phyloP scores from a whole-genome alignment of 208 protist species.

The Wallacemonas collosoma region DNA sequence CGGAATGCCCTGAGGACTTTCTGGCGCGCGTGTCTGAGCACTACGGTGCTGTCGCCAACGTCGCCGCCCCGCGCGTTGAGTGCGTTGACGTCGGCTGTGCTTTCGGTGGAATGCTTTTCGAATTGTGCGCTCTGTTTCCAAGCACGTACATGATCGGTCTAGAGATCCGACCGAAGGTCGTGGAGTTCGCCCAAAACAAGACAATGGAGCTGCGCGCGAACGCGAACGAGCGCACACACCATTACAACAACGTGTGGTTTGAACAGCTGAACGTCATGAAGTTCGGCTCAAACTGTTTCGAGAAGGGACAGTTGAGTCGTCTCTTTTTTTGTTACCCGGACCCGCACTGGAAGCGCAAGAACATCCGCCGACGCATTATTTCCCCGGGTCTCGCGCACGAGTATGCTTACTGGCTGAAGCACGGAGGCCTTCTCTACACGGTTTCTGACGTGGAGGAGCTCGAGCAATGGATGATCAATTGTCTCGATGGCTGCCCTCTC shows the following conservation, averaged over 20 bases:
- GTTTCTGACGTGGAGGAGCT: slow-evolving; percentile 95
- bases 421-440: slow-evolving; percentile 96
- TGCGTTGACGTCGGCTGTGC: slow-evolving; percentile 97
- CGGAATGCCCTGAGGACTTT: slow-evolving; percentile 72
- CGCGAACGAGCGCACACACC: slow-evolving; percentile 28
- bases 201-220: slow-evolving; percentile 43
- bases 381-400: slow-evolving; percentile 94
- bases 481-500: slow-evolving; percentile 93
- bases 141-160: slow-evolving; percentile 94
- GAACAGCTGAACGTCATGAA: slow-evolving; percentile 98
- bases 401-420: slow-evolving; percentile 95
- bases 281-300: slow-evolving; percentile 97
- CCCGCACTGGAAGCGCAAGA: slow-evolving; percentile 98
- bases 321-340: slow-evolving; percentile 99
- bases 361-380: slow-evolving; percentile 97
- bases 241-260: slow-evolving; percentile 96
- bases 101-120: slow-evolving; percentile 96
- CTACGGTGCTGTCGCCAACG: slow-evolving; percentile 41
- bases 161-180: slow-evolving; percentile 96
- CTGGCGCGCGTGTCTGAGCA: slow-evolving; percentile 34
- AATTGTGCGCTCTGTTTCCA: slow-evolving; percentile 90
- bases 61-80: slow-evolving; percentile 45
- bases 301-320: slow-evolving; percentile 94
- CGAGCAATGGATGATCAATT: slow-evolving; percentile 93
- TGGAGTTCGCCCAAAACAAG: slow-evolving; percentile 91